Percentiles rank a stretch among this genome's conserved stretches.
phyloP scores from a whole-genome alignment of 768 basidiomycete genomes.

The Naganishia antarctica region DNA sequence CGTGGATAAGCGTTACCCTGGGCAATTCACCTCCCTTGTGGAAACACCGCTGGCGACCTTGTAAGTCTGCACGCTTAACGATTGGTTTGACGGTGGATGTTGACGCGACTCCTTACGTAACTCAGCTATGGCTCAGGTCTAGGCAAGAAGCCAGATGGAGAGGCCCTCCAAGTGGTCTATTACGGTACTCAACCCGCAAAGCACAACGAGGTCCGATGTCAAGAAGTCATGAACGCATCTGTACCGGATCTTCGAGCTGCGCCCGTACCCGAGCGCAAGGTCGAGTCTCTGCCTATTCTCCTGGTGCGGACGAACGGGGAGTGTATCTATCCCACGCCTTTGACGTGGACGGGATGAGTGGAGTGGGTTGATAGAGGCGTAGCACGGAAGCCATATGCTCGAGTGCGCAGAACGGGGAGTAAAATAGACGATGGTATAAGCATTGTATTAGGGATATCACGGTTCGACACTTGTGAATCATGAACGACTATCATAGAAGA shows the following conservation, averaged over 20 bases:
- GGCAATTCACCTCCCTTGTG: conserved; percentile 34
- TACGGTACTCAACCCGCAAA: conserved; percentile 37
- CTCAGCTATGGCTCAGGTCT: conserved; percentile 41
- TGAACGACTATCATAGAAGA: too few relatives aligned
- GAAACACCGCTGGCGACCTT: conserved; percentile 36
- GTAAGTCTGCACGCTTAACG: conserved; percentile 30
- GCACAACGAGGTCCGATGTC: conserved; percentile 40
- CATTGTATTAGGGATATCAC: too few relatives aligned
- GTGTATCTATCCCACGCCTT: conserved; percentile 37
- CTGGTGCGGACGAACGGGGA: conserved; percentile 42
- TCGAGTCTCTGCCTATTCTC: conserved; percentile 32
- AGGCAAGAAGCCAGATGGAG: conserved; percentile 25
- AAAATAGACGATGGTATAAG: too few relatives aligned
- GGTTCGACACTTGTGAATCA: too few relatives aligned
- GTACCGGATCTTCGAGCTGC: conserved; percentile 2
- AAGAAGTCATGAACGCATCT: conserved; percentile 33
- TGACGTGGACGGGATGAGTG: conserved; percentile 25
- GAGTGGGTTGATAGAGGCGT: too few relatives aligned
- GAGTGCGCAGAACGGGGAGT: too few relatives aligned
- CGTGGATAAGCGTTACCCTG: conserved; percentile 18
- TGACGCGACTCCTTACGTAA: too few relatives aligned
- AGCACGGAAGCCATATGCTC: too few relatives aligned
- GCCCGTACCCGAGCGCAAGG: not conserved
- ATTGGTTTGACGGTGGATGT: too few relatives aligned
- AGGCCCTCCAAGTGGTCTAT: conserved; percentile 34